Base-by-base conservation (phyloP, 1,284 basidiomycete species). In the Naganishia sp. region DNA sequence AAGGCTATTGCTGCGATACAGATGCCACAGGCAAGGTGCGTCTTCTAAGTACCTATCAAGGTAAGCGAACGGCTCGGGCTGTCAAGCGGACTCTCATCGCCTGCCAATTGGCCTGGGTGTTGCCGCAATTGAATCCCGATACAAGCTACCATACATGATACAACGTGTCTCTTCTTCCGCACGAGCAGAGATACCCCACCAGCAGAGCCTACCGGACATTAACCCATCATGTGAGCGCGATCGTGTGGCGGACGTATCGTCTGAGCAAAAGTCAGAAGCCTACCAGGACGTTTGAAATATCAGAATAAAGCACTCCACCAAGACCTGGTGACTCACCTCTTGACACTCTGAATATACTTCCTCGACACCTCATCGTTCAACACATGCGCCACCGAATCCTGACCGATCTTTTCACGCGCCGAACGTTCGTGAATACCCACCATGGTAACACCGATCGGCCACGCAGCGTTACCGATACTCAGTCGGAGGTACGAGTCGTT, bases 401-500 rank as follows among this genome's bases (percentile, higher is more conserved):
- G 88, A 35, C 91, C 94, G 69, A 99, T 98, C 81, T 97, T 98
- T 78, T 98, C 94, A 72, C 94, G 87, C 0, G 94, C 94, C 1
- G 92, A 94, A 75, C 96, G 89, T 79, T 96, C 95, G 81, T 99
- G 96, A 70, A 99, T 98, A 82, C 95, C 93, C 81, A 97, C 95
- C 90, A 95, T 95, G 67, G 96, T 99, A 6, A 99, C 96, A 63
- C 96, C 96, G 75, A 99, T 98, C 0, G 96, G 96, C 96, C 96
- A 99, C 1, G 96, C 94, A 0, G 96, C 95, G 75, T 97, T 99
- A 18, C 96, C 96, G 69, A 99, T 99, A 4, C 91, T 94, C 41
- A 99, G 82, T 28, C 95, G 89, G 18, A 99, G 85, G 78, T 99
- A 99, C 0, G 94, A 89, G 76, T 99, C 96, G 75, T 99, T 99